A percentile compares a stretch with the other conserved stretches of the same genome.
phyloP scores from a whole-genome alignment of 495 filamentous ascomycete genomes.

The Penicillium dipodomyicola region DNA sequence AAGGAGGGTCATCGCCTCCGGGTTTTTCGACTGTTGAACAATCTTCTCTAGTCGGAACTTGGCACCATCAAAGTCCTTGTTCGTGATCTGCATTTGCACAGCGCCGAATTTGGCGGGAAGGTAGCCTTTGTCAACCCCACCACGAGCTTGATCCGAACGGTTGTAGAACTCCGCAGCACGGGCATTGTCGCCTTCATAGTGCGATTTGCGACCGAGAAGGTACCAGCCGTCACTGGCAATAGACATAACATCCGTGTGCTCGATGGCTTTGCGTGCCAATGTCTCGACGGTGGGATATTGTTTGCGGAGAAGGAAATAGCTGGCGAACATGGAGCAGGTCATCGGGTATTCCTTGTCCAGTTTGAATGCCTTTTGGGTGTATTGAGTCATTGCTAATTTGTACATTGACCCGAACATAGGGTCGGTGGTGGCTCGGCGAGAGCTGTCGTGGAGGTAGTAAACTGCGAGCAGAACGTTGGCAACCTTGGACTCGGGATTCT shows the following conservation, averaged over 20 bases:
- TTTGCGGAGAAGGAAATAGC: slow-evolving; percentile 81
- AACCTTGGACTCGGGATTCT: slow-evolving; percentile 84
- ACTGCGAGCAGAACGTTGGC: slow-evolving; percentile 87
- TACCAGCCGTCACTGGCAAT: slow-evolving; percentile 98
- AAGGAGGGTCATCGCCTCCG: slow-evolving; percentile 88
- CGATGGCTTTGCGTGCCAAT: slow-evolving; percentile 88
- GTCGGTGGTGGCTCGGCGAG: slow-evolving; percentile 70
- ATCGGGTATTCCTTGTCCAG: slow-evolving; percentile 89
- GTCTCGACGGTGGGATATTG: slow-evolving; percentile 73
- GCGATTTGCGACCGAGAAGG: slow-evolving; percentile 82
- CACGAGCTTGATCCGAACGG: slow-evolving; percentile 83
- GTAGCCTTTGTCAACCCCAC: slow-evolving; percentile 82
- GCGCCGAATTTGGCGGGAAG: slow-evolving; percentile 89
- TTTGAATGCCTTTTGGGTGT: slow-evolving; percentile 92
- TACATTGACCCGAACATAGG: slow-evolving; percentile 77
- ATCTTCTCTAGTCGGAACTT: slow-evolving; percentile 95
- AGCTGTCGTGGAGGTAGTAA: slow-evolving; percentile 80
- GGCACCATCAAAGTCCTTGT: slow-evolving; percentile 81
- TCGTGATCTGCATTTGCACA: slow-evolving; percentile 81
- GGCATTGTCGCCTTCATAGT: slow-evolving; percentile 64
- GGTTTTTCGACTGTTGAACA: slow-evolving; percentile 75
- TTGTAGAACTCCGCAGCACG: slow-evolving; percentile 79
- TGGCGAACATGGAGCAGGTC: slow-evolving; percentile 83
- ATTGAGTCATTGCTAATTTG: slow-evolving; percentile 90
- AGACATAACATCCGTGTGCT: slow-evolving; percentile 89